Evolutionary conservation across 2,329 filamentous ascomycete genomes (phyloP).

Genomic region (Pseudopithomyces chartarum): DNA sequence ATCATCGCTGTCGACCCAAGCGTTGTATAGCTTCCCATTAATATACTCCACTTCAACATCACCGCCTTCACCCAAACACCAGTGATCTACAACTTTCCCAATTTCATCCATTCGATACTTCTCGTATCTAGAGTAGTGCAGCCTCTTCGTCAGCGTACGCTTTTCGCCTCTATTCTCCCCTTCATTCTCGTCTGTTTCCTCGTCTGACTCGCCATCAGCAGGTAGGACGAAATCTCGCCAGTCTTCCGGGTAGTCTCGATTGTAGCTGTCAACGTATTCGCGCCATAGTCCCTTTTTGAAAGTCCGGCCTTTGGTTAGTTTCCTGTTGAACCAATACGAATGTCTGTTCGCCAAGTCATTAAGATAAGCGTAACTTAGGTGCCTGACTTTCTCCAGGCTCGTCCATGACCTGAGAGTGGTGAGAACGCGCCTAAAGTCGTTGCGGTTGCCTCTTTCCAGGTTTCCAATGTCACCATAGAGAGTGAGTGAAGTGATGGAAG

Average conservation of each 20-base stretch:
- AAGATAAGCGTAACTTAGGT: not conserved
- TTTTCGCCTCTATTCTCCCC: not conserved
- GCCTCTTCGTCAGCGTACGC: too few species aligned
- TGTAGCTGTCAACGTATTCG: not conserved
- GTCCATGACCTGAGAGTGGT: not conserved
- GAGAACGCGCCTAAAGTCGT: not conserved
- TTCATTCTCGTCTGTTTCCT: not conserved
- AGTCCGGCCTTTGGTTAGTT: not conserved
- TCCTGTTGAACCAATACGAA: not conserved
- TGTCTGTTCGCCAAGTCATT: not conserved
- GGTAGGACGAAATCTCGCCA: too few species aligned
- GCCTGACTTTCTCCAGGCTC: not conserved
- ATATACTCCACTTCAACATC: too few species aligned
- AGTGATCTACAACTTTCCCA: too few species aligned
- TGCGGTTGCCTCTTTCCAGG: not conserved
- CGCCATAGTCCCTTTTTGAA: not conserved
- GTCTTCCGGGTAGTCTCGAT: not conserved
- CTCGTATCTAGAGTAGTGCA: too few species aligned
- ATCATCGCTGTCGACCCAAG: too few species aligned
- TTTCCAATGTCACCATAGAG: not conserved
- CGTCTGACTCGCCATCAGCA: not conserved
- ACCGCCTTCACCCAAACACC: too few species aligned
- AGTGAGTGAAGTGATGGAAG: not conserved
- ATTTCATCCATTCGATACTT: too few species aligned
- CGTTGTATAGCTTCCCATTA: too few species aligned